phyloP scores from a whole-genome alignment of 2,329 filamentous ascomycete genomes.

The Fusarium coicis region DNA sequence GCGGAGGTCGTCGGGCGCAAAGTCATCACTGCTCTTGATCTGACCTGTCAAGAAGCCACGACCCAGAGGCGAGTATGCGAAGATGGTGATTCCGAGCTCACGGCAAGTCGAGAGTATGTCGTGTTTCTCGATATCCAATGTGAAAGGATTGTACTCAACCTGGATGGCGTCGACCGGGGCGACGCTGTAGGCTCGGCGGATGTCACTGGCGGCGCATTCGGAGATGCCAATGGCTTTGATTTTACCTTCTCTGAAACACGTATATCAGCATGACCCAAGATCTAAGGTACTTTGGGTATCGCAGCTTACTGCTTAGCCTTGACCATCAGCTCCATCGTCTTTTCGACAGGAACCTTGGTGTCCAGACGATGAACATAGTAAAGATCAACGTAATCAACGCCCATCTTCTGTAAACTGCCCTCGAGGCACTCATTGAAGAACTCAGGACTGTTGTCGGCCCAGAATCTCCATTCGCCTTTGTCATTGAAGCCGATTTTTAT shows the following conservation, averaged over 20 bases:
- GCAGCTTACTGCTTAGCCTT: background rate
- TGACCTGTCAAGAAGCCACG: background rate
- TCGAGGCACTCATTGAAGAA: background rate
- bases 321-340: background rate
- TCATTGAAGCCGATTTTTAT: background rate
- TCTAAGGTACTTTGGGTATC: rapidly evolving
- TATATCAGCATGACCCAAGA: rapidly evolving
- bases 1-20: background rate
- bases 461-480: rapidly evolving
- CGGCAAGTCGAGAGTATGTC: background rate
- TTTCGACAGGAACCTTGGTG: background rate
- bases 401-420: background rate
- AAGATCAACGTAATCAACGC: background rate
- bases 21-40: background rate
- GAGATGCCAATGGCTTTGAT: background rate
- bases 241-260: background rate
- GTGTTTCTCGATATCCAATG: background rate
- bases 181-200: background rate
- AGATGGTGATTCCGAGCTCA: background rate
- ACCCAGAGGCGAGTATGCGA: background rate
- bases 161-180: background rate
- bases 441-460: background rate
- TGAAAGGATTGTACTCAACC: background rate
- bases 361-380: background rate
- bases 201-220: background rate